A percentile compares a stretch with the other conserved stretches of the same genome.
These are phyloP conservation scores for Saccharomyces pastorianus DNA, from an alignment of 1,139 yeast species.

Conservation along the genomic window DNA sequence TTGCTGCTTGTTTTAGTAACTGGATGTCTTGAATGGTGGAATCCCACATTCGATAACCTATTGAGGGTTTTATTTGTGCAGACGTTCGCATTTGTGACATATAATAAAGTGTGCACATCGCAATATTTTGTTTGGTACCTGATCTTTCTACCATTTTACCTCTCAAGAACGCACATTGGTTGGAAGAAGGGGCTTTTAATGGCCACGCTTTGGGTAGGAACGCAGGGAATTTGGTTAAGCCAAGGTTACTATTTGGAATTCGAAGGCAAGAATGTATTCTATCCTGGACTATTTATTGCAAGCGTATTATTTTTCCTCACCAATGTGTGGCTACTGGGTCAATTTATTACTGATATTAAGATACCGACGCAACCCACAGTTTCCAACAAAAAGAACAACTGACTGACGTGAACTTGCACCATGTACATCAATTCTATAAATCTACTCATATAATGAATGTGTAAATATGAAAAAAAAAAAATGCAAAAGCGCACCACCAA, in stretches of 20 bases:
- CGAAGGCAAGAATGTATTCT: conserved; percentile 60
- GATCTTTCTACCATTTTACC: conserved; percentile 68
- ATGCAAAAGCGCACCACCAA: background rate
- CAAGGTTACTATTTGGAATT: conserved; percentile 79
- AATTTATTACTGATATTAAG: conserved; percentile 35
- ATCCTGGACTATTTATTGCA: conserved; percentile 50
- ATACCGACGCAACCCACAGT: background rate
- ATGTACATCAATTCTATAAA: background rate
- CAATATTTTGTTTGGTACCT: conserved; percentile 91
- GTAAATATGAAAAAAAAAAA: background rate
- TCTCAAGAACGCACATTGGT: conserved; percentile 35
- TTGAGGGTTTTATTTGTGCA: conserved; percentile 72
- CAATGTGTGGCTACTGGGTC: conserved; percentile 58
- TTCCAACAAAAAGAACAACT: background rate
- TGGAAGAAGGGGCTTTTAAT: conserved; percentile 35
- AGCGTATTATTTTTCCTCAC: conserved; percentile 59
- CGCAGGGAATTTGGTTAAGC: conserved; percentile 74
- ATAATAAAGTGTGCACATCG: conserved; percentile 90
- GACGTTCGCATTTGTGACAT: conserved; percentile 82
- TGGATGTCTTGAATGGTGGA: conserved; percentile 10
- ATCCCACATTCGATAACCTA: conserved; percentile 16
- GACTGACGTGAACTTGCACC: background rate
- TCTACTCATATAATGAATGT: background rate
- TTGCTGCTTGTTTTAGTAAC: conserved; percentile 36
- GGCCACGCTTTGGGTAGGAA: conserved; percentile 50